Base-by-base conservation (phyloP, 2,329 filamentous ascomycete genomes). In the Epichloe typhina region DNA sequence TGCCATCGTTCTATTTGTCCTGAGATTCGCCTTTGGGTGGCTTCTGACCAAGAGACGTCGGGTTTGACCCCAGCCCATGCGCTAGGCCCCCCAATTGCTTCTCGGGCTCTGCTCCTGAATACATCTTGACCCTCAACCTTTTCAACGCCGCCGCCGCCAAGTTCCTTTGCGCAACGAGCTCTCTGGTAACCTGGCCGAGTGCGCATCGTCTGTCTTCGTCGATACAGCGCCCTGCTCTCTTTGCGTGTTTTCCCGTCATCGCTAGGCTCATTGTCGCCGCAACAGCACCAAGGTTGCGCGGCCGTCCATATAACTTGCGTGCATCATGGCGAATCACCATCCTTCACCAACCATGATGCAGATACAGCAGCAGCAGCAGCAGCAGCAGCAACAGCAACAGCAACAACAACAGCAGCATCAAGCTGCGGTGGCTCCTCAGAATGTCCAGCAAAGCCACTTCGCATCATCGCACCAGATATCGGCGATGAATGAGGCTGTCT, bases 401-500 rank as follows among this genome's bases (percentile, higher is more conserved):
- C 80, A 82, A 51, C 80, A 84, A 53, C 50, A 46, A n/a, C 49
- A 59, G 53, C 59, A 66, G 52, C 80, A 82, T 52, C 80, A 84
- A 57, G 76, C 77, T 19, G 77, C 76, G 54, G 79, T 81, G 55
- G 73, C 73, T 54, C 62, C 77, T 69, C 63, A 82, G 69, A 61
- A 71, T 53, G 75, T 72, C 51, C 79, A 77, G 59, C 76, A 74
- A 53, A 71, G 68, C 46, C 77, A 80, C 58, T 80, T 79, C 59
- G 72, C 78, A 47, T 77, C 86, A 21, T 81, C 85, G 58, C 85
- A 90, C 59, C 84, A 88, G 63, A 80, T 95, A 49, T 76, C 81
- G 5, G 73, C 80, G 6, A 78, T 91, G 62, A 97, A 95, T 61
- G 91, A 97, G 69, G 76, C 78, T 46, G 83, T 95, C 50, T 97